A percentile compares a stretch with the other conserved stretches of the same genome.
These are phyloP conservation scores for Aeminium ludgeri DNA, from an alignment of 495 filamentous ascomycete species.

Conservation along the genomic window DNA sequence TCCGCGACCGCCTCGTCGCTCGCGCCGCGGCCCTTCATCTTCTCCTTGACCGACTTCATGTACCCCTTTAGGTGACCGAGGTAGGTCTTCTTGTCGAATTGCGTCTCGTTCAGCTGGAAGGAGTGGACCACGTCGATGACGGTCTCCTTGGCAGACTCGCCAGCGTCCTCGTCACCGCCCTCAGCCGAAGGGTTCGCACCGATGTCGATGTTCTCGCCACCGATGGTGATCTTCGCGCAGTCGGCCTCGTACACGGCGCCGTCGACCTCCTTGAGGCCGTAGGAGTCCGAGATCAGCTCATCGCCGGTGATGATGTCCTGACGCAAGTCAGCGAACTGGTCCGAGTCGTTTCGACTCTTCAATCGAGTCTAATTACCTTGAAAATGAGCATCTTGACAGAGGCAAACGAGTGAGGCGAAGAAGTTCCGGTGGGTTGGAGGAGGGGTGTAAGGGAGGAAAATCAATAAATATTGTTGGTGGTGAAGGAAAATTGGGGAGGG, in stretches of 20 bases:
- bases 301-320: constrained; percentile 83
- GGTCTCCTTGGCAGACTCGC: constrained; percentile 50
- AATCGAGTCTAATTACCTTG: constrained; percentile 36
- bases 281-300: constrained; percentile 93
- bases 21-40: constrained; percentile 44
- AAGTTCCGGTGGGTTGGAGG: not conserved
- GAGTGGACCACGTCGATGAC: constrained; percentile 92
- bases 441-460: not conserved
- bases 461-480: constrained; percentile 3
- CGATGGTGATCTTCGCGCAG: constrained; percentile 72
- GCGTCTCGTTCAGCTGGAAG: constrained; percentile 67
- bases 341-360: too few relatives aligned
- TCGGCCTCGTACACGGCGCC: constrained; percentile 70
- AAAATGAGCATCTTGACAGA: constrained; percentile 60
- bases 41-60: constrained; percentile 68
- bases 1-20: constrained; percentile 45
- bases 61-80: constrained; percentile 72
- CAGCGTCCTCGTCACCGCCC: constrained; percentile 48
- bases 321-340: too few relatives aligned
- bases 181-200: constrained; percentile 96
- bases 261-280: constrained; percentile 57
- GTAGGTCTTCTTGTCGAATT: constrained; percentile 74
- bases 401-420: not conserved
- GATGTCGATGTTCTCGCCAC: constrained; percentile 64
- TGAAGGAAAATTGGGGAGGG: too few relatives aligned